Evolutionary conservation across 2,329 filamentous ascomycete species (phyloP).

Genomic region (Cytospora leucostoma): DNA sequence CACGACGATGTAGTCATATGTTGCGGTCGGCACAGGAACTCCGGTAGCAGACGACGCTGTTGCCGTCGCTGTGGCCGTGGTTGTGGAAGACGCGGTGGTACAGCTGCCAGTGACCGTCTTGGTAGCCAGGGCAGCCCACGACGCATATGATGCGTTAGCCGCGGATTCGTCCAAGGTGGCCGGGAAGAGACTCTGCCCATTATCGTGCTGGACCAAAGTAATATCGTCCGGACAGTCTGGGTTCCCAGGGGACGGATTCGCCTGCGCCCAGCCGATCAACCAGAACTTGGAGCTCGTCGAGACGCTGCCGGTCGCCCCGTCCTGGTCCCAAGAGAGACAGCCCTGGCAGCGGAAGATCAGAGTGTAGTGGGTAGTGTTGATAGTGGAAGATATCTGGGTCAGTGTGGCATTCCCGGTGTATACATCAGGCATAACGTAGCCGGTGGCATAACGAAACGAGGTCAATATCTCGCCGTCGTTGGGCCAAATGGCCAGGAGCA

Average conservation of each 20-base stretch:
- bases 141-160: slow-evolving; percentile 36
- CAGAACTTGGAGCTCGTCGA: slow-evolving; percentile 35
- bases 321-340: slow-evolving; percentile 51
- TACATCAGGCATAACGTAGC: slow-evolving; percentile 54
- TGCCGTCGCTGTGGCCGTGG: slow-evolving; percentile 15
- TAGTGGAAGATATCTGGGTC: slow-evolving; percentile 54
- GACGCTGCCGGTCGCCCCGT: slow-evolving; percentile 44
- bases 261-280: slow-evolving; percentile 53
- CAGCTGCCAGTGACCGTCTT: slow-evolving; percentile 36
- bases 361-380: slow-evolving; percentile 58
- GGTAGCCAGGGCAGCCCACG: slow-evolving; percentile 38
- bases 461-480: slow-evolving; percentile 50
- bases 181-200: slow-evolving; percentile 37
- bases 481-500: slow-evolving; percentile 56
- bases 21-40: slow-evolving; percentile 38
- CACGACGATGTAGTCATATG: slow-evolving; percentile 63
- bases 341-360: slow-evolving; percentile 61
- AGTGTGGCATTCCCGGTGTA: slow-evolving; percentile 61
- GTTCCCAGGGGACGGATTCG: slow-evolving; percentile 42
- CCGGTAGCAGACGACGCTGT: slow-evolving; percentile 2
- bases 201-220: slow-evolving; percentile 38
- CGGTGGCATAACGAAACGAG: slow-evolving; percentile 54
- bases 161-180: slow-evolving; percentile 30
- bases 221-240: slow-evolving; percentile 37
- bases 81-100: slow-evolving; percentile 32